Base-by-base conservation (phyloP, 441 rosid species). In the Pelargonium myrrhifolium region DNA sequence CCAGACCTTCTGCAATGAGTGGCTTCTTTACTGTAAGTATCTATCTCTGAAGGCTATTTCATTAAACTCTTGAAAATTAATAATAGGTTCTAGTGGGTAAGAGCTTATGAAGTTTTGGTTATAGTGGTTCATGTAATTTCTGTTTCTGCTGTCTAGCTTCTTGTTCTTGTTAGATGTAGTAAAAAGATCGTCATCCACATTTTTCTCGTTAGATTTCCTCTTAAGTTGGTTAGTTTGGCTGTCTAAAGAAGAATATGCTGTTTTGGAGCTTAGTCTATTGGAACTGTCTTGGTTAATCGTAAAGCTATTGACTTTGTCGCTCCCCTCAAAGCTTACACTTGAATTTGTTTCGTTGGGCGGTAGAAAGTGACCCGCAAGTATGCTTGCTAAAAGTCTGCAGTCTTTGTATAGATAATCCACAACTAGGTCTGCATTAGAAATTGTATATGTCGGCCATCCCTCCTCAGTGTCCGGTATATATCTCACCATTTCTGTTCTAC, bases 341-440 rank as follows among this genome's bases (percentile, higher is more conserved):
- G 84, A 73, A 49, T 72, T 66, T 59, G 71, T 51, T 45, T 76
- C 70, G 10, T 49, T 56, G 64, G 72, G 74, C 8, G 82, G 56
- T 26, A 77, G 74, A 22, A 62, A 64, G 67, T 72, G 79, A 47
- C 78, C 70, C 6, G 79, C 73, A 59, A 77, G 79, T 42, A 81
- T 15, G 63, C 73, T 65, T 35, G 87, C 81, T 24, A 80, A 67
- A 74, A 75, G 70, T 9, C 65, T 79, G 72, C 76, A 81, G 43
- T 81, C 83, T 59, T 79, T 73, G 78, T 77, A 77, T 31, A 80
- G 68, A 62, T 79, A 74, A 75, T 71, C 78, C 21, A 47, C 61
- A 66, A 67, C 72, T 77, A 70, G 71, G 47, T 69, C 76, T 4
- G 26, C 37, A 35, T 58, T 71, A 18, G 65, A 9, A 55, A 67